A percentile compares a stretch with the other conserved stretches of the same genome.
Conservation (phyloP, 2,329 filamentous ascomycete genomes). For the Pseudocercospora macadamiae region DNA sequence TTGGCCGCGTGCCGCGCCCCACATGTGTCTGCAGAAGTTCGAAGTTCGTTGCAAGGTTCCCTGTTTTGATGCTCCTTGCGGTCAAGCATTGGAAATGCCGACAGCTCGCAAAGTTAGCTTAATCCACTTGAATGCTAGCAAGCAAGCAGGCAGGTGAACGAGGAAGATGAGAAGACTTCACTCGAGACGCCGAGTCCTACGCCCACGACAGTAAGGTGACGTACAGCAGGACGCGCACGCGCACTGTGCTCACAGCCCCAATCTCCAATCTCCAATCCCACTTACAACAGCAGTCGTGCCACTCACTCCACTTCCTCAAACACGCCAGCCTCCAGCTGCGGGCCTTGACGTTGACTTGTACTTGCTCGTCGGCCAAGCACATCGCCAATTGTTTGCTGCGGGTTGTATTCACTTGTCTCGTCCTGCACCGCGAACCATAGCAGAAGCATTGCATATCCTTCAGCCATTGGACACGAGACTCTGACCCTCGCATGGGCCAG, state of each 20-base stretch:
- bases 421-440: not conserved
- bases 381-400: conserved; percentile 1
- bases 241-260: not conserved
- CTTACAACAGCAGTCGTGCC: not conserved
- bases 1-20: no score
- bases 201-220: not conserved
- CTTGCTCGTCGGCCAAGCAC: not conserved
- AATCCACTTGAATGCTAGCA: not conserved
- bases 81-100: conserved; percentile 4
- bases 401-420: not conserved
- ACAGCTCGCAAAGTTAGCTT: not conserved
- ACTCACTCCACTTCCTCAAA: conserved; percentile 3
- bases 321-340: not conserved
- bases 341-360: not conserved
- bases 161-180: not conserved
- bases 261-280: no score
- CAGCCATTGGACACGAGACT: not conserved
- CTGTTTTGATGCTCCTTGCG: not conserved
- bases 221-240: not conserved
- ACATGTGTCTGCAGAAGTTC: no score
- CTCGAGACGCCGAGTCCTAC: conserved; percentile 2
- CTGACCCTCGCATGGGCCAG: not conserved
- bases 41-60: not conserved
- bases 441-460: conserved; percentile 3
- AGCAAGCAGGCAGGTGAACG: not conserved